These are phyloP conservation scores for Osmanthus fragrans DNA, from an alignment of 257 asterid species.

Conservation along the genomic window DNA sequence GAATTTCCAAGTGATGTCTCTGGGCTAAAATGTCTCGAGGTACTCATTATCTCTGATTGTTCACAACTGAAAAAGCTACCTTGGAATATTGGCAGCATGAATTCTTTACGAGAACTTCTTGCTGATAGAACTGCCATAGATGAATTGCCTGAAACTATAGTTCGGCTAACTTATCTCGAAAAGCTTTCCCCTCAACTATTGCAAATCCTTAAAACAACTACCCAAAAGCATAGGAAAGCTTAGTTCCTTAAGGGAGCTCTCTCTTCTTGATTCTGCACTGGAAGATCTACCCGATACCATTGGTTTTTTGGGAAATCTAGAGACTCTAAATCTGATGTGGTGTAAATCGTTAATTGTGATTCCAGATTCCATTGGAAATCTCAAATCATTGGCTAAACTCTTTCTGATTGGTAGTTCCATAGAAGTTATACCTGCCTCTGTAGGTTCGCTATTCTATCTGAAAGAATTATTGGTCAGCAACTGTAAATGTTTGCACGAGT, in stretches of 20 bases:
- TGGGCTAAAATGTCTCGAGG: slow-evolving; percentile 36
- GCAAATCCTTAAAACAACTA: slow-evolving; percentile 21
- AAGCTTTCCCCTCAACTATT: slow-evolving; percentile 22
- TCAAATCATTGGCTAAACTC: slow-evolving; percentile 30
- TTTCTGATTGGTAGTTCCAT: slow-evolving; percentile 20
- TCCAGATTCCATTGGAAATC: slow-evolving; percentile 36
- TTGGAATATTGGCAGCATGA: slow-evolving; percentile 27
- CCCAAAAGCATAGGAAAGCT: slow-evolving; percentile 35
- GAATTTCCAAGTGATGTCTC: slow-evolving; percentile 33
- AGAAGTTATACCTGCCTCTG: slow-evolving; percentile 24
- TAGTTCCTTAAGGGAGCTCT: slow-evolving; percentile 25
- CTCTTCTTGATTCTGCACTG: slow-evolving; percentile 23
- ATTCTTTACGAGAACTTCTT: slow-evolving; percentile 29
- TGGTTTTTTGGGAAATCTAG: slow-evolving; percentile 25
- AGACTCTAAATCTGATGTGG: slow-evolving; percentile 22
- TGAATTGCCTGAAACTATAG: slow-evolving; percentile 24
- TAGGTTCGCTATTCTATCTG: slow-evolving; percentile 33
- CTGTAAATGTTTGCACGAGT: slow-evolving; percentile 16
- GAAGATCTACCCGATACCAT: slow-evolving; percentile 30
- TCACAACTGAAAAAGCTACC: slow-evolving; percentile 27
- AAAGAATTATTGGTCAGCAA: slow-evolving; percentile 21
- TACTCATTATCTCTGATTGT: slow-evolving; percentile 40
- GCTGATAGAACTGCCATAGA: slow-evolving; percentile 23
- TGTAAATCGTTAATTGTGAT: slow-evolving; percentile 22
- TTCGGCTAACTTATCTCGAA: slow-evolving; percentile 29